Evolutionary conservation across 2,329 filamentous ascomycete genomes (phyloP).

Genomic region (Ceratocystis huliohia): DNA sequence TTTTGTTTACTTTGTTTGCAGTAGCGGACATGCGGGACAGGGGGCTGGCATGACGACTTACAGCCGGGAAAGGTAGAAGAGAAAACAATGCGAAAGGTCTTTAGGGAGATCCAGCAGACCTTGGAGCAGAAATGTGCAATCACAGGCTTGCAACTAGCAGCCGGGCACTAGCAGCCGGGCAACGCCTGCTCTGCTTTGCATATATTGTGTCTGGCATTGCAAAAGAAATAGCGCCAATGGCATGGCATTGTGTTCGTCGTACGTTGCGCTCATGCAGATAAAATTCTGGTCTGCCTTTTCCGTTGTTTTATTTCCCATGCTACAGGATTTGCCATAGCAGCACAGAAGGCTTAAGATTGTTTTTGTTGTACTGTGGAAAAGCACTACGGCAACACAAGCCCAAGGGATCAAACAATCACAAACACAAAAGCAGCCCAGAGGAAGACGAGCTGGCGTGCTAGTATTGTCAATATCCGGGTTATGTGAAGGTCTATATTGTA

Average conservation of each 20-base stretch:
- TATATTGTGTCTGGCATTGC: neutral
- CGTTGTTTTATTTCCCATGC: neutral
- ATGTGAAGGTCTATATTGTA: neutral
- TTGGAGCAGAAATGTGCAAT: neutral
- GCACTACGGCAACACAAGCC: neutral
- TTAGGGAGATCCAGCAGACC: neutral
- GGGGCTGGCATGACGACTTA: neutral
- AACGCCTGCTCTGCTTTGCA: neutral
- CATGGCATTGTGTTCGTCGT: neutral
- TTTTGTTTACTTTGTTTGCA: neutral
- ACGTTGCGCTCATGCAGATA: neutral
- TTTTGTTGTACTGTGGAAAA: neutral
- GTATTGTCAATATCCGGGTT: too few relatives aligned
- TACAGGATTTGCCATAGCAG: conserved; percentile 2
- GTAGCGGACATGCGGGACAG: neutral
- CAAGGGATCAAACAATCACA: neutral
- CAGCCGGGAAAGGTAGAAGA: neutral
- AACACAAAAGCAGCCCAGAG: neutral
- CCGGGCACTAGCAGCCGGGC: neutral
- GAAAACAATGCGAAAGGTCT: conserved; percentile 1
- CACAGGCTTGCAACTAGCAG: neutral
- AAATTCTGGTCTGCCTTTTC: neutral
- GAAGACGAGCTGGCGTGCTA: neutral
- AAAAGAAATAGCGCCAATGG: neutral
- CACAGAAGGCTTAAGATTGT: neutral